Base-by-base conservation (phyloP, 2,329 filamentous ascomycete genomes). In the Fusarium marasasianum region DNA sequence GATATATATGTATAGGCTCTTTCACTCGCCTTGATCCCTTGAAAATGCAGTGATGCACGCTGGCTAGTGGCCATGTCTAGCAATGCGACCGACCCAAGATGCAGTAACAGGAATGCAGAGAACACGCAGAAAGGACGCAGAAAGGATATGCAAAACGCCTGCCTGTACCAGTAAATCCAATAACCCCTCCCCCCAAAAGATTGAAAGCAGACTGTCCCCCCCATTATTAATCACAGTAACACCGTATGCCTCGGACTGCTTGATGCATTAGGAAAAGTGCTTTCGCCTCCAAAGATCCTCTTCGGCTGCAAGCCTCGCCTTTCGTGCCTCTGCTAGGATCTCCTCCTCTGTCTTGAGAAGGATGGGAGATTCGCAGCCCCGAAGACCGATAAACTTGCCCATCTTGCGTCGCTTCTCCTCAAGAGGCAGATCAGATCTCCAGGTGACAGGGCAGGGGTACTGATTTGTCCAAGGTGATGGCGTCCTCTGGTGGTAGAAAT, bases 361-460 rank as follows among this genome's bases (percentile, higher is more conserved):
- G 58, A 78, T 69, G 15, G 85, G 84, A 24, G 79, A 80, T 44
- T 86, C 83, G 71, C 85, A 86, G 5, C 91, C 92, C 57, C 89
- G 83, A 64, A 95, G 83, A 18, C 93, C 93, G 79, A 94, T 94
- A 75, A 95, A 95, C 75, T 89, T 86, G 51, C 92, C 93, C 79
- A 94, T 89, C 82, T 91, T 91, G 71, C 92, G 85, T 71, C 92
- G 86, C 86, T 95, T 95, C 79, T 95, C 87, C 80, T 91, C 89
- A 33, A 91, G 80, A 6, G 84, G 82, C 67, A 90, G 80, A 68
- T 86, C 82, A 10, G 81, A 81, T 5, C 82, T 80, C 92, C 92
- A 94, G 60, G 84, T 81, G 78, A 95, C 88, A n/a, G 89, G 90
- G 74, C 89, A 90, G 0, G 93, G 93, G 80, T 95, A 95, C 69